These are phyloP conservation scores for Lupinus albus DNA, from an alignment of 306 rosid species.

Conservation along the genomic window DNA sequence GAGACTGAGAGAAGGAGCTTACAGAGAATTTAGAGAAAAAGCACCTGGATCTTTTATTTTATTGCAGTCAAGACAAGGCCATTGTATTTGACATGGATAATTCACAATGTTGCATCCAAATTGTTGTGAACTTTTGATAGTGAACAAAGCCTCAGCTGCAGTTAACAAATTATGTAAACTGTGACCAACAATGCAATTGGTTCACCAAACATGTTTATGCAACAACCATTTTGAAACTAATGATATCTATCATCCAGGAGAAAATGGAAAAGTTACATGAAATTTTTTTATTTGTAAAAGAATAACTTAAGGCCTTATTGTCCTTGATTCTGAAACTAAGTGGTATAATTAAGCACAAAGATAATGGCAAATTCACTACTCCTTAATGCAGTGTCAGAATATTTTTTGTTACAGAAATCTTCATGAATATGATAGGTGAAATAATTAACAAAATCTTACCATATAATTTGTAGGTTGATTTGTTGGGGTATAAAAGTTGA, in stretches of 20 bases:
- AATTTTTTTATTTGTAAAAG: neutral
- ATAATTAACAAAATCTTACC: conserved; percentile 42
- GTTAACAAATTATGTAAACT: conserved; percentile 4
- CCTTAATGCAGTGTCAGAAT: neutral
- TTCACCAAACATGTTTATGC: neutral
- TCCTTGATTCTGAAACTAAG: neutral
- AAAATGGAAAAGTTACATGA: conserved; percentile 6
- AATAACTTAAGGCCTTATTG: neutral
- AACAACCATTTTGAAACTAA: neutral
- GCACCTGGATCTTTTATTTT: conserved; percentile 54
- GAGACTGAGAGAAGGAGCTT: conserved; percentile 54
- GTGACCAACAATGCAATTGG: neutral
- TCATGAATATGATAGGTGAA: conserved; percentile 2
- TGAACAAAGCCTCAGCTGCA: conserved; percentile 50
- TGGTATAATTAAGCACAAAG: neutral
- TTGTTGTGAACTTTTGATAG: conserved; percentile 43
- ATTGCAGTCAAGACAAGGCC: conserved; percentile 50
- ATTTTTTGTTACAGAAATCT: neutral
- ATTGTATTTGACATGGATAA: conserved; percentile 51
- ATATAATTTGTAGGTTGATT: conserved; percentile 44
- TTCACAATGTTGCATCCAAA: conserved; percentile 34
- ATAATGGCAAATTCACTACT: neutral
- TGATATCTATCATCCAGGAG: neutral
- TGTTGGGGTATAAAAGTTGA: conserved; percentile 53
- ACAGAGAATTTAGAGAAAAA: conserved; percentile 51